These are phyloP conservation scores for Microbotryum intermedium DNA, from an alignment of 1,284 basidiomycete genomes.

Conservation along the genomic window DNA sequence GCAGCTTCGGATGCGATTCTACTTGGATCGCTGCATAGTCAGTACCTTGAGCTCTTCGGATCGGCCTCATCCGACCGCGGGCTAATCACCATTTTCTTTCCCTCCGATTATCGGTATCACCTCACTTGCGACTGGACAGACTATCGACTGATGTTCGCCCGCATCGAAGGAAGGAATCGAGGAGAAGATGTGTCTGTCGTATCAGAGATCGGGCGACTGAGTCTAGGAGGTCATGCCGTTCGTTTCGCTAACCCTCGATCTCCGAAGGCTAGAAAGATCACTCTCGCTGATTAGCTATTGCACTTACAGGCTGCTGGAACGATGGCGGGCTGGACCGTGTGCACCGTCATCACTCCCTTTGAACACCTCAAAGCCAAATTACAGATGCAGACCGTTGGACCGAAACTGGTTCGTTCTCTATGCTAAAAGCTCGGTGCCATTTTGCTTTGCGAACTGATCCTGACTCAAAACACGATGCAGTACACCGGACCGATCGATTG, in stretches of 20 bases:
- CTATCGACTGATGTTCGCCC: conserved; percentile 56
- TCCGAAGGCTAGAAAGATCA: not conserved
- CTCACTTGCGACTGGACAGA: conserved; percentile 41
- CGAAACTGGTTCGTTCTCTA: conserved; percentile 28
- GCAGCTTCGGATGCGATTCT: conserved; percentile 64
- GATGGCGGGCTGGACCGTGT: conserved; percentile 68
- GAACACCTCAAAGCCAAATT: conserved; percentile 69
- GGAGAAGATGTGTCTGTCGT: conserved; percentile 34
- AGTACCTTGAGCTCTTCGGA: conserved; percentile 17
- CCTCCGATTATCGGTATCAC: too few relatives aligned
- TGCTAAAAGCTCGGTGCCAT: conserved; percentile 3
- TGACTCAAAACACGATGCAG: not conserved
- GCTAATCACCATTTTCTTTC: not conserved
- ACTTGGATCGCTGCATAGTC: conserved; percentile 54
- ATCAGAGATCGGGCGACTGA: conserved; percentile 4
- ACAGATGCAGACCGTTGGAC: conserved; percentile 59
- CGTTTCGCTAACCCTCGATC: not conserved
- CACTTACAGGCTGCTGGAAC: conserved; percentile 51
- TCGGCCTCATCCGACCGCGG: not conserved
- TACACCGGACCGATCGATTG: conserved; percentile 37
- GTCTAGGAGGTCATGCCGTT: conserved; percentile 28
- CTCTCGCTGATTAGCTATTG: not conserved
- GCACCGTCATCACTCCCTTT: conserved; percentile 58
- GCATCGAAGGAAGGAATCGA: conserved; percentile 40
- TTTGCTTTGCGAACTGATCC: not conserved